Base-by-base conservation (phyloP, 2,329 filamentous ascomycete species). In the Claviceps sp. region DNA sequence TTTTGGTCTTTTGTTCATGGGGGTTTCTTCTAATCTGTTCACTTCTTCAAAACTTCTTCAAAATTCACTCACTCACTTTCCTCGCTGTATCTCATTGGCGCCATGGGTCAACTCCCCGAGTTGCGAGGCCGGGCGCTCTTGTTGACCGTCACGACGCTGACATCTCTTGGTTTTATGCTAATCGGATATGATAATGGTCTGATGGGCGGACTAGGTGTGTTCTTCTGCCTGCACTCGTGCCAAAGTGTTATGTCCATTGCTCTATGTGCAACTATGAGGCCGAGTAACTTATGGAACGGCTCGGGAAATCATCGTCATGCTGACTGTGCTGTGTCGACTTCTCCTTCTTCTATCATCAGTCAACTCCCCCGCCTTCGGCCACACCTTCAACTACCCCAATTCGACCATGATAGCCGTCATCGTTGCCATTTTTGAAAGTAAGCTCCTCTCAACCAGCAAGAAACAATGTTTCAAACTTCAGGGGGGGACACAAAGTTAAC, bases 121-220 rank as follows among this genome's bases (percentile, higher is more conserved):
- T 46, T 54, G 13, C 16, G 37, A 34, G 70, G 70, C 38, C 65
- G 63, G 37, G 57, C 63, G 14, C 65, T 75, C 22, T 61, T 75
- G 22, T 56, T 66, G 22, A 65, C 70, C 18, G 70, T 74, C 52
- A 72, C 69, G 22, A 59, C 66, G 7, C 58, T 75, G 55, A 72
- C 72, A 0, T 74, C 69, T 34, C 55, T 75, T 41, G 70, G 72
- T 0, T 75, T 75, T 53, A 64, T 75, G 57, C 63, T 74, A 38
- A 74, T 75, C 43, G 72, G 72, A 20, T 73, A 65, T 54, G 71
- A 72, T 54, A 73, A 73, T 63, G 71, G 70, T 4, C 59, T 72
- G 3, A 69, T 72, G 68, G 69, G 67, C 54, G 69, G 69, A 30
- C 60, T 62, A 6, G 61, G 63, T 62, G 49, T 13, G 54, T 45